Percentiles rank a stretch among this genome's conserved stretches.
phyloP scores from a whole-genome alignment of 805 yeast genomes.

The Torulaspora franciscae region DNA sequence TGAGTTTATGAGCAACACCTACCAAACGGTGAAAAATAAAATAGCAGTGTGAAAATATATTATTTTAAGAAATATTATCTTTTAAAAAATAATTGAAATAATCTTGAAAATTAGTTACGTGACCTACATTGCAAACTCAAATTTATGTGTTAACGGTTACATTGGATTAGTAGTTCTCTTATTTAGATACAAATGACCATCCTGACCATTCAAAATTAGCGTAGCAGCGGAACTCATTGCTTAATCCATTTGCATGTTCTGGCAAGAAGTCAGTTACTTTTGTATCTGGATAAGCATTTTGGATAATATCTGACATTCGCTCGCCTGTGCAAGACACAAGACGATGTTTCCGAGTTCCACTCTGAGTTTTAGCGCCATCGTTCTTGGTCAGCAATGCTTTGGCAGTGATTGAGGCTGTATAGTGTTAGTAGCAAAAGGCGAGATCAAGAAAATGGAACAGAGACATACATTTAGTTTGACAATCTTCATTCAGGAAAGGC shows the following conservation, averaged over 20 bases:
- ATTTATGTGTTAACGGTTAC: too few relatives aligned
- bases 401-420: constrained; percentile 51
- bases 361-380: constrained; percentile 35
- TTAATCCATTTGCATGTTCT: constrained; percentile 76
- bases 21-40: too few relatives aligned
- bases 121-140: too few relatives aligned
- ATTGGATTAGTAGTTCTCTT: not conserved
- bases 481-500: constrained; percentile 76
- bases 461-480: constrained; percentile 59
- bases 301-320: constrained; percentile 66
- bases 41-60: too few relatives aligned
- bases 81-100: too few relatives aligned
- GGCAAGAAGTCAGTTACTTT: constrained; percentile 65
- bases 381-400: constrained; percentile 48
- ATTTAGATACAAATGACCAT: constrained; percentile 49
- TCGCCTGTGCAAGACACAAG: constrained; percentile 85
- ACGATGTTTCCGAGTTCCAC: constrained; percentile 43
- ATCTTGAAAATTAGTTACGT: too few relatives aligned
- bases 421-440: constrained; percentile 11
- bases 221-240: constrained; percentile 84
- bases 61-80: too few relatives aligned
- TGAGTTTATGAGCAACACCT: too few relatives aligned
- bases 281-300: constrained; percentile 58
- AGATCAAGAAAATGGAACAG: not conserved
- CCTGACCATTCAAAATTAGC: constrained; percentile 64